Conservation (phyloP, 2,329 filamentous ascomycete genomes). For the Paradendryphiella salina region DNA sequence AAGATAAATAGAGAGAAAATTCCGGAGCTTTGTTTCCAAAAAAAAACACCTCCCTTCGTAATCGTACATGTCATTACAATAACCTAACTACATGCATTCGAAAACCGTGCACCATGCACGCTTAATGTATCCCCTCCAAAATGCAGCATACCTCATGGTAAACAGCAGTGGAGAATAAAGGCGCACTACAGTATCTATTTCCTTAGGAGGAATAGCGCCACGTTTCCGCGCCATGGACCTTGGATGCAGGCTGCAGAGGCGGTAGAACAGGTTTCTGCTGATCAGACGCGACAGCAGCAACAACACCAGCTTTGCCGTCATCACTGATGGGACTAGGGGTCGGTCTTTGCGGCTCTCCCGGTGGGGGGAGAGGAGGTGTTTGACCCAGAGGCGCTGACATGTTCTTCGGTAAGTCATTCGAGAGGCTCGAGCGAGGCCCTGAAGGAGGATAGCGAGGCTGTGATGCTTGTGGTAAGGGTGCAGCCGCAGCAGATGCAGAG, state of each 20-base stretch:
- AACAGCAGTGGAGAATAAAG: background rate
- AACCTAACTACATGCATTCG: background rate
- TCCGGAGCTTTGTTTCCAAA: background rate
- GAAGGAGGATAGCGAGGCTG: constrained; percentile 23
- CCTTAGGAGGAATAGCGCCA: constrained; percentile 33
- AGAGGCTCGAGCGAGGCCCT: constrained; percentile 16
- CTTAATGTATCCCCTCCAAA: too few species aligned
- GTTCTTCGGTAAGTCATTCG: constrained; percentile 20
- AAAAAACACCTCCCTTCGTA: background rate
- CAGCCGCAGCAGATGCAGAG: constrained; percentile 6
- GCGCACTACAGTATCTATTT: background rate
- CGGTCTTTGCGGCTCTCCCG: constrained; percentile 31
- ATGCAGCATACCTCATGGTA: background rate
- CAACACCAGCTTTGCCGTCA: constrained; percentile 27
- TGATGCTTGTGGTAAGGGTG: constrained; percentile 16
- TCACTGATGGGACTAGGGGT: constrained; percentile 43
- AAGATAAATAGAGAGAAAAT: too few species aligned
- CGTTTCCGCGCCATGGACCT: constrained; percentile 37
- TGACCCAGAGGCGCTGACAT: constrained; percentile 19
- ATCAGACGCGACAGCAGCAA: constrained; percentile 4
- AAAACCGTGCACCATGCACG: background rate
- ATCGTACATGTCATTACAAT: constrained; percentile 1
- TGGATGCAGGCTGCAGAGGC: constrained; percentile 8
- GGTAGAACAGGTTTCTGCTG: constrained; percentile 10
- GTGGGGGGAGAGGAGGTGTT: constrained; percentile 18